Conservation (phyloP, 148 eudicot species). For the Cornus florida region DNA sequence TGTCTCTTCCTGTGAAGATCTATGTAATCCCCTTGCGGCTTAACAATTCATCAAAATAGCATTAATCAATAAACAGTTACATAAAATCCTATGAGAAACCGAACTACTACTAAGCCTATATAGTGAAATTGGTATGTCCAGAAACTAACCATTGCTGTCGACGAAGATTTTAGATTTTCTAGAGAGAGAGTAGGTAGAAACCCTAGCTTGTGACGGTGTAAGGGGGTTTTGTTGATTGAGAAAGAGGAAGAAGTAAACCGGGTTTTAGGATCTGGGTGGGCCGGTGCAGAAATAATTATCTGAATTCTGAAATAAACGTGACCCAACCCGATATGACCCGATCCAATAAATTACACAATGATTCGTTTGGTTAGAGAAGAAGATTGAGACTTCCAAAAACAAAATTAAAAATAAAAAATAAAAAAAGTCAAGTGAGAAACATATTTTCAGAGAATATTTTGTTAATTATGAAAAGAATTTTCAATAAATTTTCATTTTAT, state of each 20-base stretch:
- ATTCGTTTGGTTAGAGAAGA: no score
- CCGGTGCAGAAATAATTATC: neutral
- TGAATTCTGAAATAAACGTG: neutral
- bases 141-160: neutral
- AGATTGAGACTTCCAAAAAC: no score
- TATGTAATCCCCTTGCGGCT: constrained; percentile 90
- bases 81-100: neutral
- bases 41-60: neutral
- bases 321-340: no score
- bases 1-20: constrained; percentile 63
- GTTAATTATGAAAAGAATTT: no score
- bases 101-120: neutral
- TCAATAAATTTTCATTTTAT: no score
- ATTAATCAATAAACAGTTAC: neutral
- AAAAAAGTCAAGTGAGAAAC: no score
- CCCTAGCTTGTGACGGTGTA: neutral
- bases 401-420: no score
- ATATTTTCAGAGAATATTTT: no score
- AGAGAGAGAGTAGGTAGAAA: neutral
- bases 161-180: neutral
- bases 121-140: neutral
- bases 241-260: neutral
- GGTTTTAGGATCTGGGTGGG: neutral
- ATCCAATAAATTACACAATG: no score
- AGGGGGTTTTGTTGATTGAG: neutral